Percentiles rank a stretch among this genome's conserved stretches.
These are phyloP conservation scores for Beauveria sp. DNA, from an alignment of 2,329 filamentous ascomycete species.

Conservation along the genomic window DNA sequence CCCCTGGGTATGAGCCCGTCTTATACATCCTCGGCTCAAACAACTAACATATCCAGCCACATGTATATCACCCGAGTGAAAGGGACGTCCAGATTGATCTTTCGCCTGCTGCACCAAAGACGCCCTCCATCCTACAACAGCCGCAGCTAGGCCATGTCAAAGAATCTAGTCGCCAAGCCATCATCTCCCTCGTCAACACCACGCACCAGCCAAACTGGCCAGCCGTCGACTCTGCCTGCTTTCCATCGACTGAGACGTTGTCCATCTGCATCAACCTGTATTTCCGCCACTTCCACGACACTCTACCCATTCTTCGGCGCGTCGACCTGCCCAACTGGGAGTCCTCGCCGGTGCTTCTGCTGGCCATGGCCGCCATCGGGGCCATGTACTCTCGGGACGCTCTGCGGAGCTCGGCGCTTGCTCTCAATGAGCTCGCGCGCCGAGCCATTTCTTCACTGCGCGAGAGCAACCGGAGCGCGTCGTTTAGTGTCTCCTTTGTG, in stretches of 20 bases:
- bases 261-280: slow-evolving; percentile 9
- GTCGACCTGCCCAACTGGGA: background rate
- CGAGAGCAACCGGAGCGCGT: background rate
- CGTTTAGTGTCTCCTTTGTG: background rate
- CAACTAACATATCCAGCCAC: background rate
- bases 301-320: slow-evolving; percentile 1
- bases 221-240: background rate
- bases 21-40: background rate
- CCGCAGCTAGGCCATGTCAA: background rate
- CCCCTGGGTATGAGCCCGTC: background rate
- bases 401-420: background rate
- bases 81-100: slow-evolving; percentile 4
- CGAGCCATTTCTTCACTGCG: background rate
- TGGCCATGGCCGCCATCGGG: slow-evolving; percentile 8
- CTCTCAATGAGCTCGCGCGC: slow-evolving; percentile 4
- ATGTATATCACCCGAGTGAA: slow-evolving; percentile 6
- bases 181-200: slow-evolving; percentile 3
- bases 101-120: background rate
- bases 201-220: slow-evolving; percentile 2
- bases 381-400: slow-evolving; percentile 4
- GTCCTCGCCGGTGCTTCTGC: slow-evolving; percentile 2
- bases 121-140: slow-evolving; percentile 1
- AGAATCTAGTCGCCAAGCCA: background rate
- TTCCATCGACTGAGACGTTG: slow-evolving; percentile 1
- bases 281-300: slow-evolving; percentile 9